Evolutionary conservation across 2,329 filamentous ascomycete species (phyloP).

Genomic region (Coniella lustricola): DNA sequence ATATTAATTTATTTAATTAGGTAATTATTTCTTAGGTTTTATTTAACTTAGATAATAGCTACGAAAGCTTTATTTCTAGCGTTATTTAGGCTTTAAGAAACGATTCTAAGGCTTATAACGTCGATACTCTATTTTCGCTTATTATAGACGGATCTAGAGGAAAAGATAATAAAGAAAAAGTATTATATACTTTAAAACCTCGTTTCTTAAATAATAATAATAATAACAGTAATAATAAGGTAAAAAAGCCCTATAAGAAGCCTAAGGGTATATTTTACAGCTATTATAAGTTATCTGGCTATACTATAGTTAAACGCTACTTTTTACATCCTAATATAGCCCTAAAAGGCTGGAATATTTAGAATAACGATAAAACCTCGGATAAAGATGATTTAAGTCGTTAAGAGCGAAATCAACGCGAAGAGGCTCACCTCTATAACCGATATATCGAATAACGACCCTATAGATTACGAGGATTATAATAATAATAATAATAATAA

Average conservation of each 20-base stretch:
- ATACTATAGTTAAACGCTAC: not conserved
- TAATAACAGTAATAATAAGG: not conserved
- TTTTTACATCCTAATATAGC: not conserved
- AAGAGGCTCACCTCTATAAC: not conserved
- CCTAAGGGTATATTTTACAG: not conserved
- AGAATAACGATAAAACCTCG: not conserved
- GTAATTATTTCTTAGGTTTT: not conserved
- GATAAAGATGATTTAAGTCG: not conserved
- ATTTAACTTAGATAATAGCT: not conserved
- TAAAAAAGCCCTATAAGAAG: not conserved
- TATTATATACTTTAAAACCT: too few species aligned
- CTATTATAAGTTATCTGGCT: not conserved
- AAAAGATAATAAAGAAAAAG: too few species aligned
- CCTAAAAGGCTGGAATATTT: not conserved
- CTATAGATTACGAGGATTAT: too few species aligned
- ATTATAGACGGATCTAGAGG: too few species aligned
- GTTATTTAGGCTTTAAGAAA: too few species aligned
- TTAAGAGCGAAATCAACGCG: not conserved
- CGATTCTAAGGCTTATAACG: too few species aligned
- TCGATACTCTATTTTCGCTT: too few species aligned
- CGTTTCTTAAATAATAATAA: not conserved
- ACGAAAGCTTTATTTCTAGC: too few species aligned
- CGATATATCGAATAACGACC: not conserved
- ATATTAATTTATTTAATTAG: not conserved
- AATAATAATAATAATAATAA: not conserved